phyloP scores from a whole-genome alignment of 129 eudicot genomes.

The Flaveria sonorensis region DNA sequence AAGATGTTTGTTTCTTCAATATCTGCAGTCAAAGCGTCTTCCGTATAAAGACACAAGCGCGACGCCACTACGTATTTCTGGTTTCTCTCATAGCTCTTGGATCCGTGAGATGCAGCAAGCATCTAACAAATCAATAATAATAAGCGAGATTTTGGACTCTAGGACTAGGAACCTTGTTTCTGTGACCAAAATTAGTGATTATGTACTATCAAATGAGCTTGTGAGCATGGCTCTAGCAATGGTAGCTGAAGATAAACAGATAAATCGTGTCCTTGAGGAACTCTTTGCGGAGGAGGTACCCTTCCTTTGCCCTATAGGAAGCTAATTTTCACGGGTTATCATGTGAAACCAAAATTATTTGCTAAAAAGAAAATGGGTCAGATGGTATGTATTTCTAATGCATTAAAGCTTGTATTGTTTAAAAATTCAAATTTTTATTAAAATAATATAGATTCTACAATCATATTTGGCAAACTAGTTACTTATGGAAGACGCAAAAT shows the following conservation, averaged over 20 bases:
- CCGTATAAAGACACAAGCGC: constrained; percentile 67
- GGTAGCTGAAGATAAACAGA: constrained; percentile 99
- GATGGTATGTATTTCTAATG: background rate
- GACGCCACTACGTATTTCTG: constrained; percentile 57
- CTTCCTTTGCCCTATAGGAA: background rate
- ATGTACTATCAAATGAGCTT: constrained; percentile 91
- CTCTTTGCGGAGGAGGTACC: constrained; percentile 95
- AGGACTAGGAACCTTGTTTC: constrained; percentile 95
- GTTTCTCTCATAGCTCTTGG: constrained; percentile 94
- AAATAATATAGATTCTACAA: no score
- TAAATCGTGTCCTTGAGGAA: constrained; percentile 93
- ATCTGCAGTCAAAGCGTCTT: constrained; percentile 88
- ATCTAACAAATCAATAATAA: constrained; percentile 86
- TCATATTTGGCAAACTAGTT: background rate
- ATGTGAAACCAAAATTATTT: background rate
- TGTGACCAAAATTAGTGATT: constrained; percentile 91
- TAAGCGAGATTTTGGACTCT: constrained; percentile 95
- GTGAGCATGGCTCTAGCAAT: constrained; percentile 99
- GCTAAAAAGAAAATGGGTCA: background rate
- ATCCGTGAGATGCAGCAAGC: constrained; percentile 97
- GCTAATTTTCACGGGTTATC: background rate
- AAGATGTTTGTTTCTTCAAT: constrained; percentile 17
- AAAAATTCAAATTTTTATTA: background rate
- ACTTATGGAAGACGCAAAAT: background rate
- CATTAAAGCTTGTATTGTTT: background rate